These are phyloP conservation scores for Candida lessepsii DNA, from an alignment of 805 yeast species.

Conservation along the genomic window DNA sequence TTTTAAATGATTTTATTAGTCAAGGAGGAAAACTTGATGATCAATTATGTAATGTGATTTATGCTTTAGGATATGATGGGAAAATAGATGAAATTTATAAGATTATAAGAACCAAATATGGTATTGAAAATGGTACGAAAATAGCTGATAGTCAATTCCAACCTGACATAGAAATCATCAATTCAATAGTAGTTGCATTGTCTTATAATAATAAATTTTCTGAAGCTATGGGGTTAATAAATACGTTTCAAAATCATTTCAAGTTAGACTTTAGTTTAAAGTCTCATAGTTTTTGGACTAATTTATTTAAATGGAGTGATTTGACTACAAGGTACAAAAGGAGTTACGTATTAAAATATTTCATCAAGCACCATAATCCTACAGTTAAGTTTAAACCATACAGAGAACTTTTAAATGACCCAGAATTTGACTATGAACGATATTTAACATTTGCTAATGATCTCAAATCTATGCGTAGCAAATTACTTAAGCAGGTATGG, in stretches of 20 bases:
- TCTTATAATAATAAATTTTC: constrained; percentile 32
- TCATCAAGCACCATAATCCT: constrained; percentile 19
- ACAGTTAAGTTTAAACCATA: constrained; percentile 13
- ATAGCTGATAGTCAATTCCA: constrained; percentile 6
- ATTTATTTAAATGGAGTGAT: constrained; percentile 38
- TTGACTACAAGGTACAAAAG: constrained; percentile 30
- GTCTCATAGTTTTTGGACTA: constrained; percentile 35
- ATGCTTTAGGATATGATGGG: constrained; percentile 30
- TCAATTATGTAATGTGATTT: constrained; percentile 29
- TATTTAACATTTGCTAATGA: constrained; percentile 27
- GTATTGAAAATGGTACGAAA: constrained; percentile 27
- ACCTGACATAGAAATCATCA: constrained; percentile 26
- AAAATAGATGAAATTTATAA: constrained; percentile 20
- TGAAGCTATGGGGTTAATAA: constrained; percentile 33
- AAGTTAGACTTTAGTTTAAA: constrained; percentile 18
- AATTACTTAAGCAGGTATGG: constrained; percentile 34
- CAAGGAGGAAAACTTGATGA: constrained; percentile 16
- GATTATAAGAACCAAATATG: constrained; percentile 31
- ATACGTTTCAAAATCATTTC: constrained; percentile 34
- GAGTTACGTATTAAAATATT: constrained; percentile 26
- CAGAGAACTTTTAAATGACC: constrained; percentile 29
- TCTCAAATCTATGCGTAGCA: constrained; percentile 25
- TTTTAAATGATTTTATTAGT: constrained; percentile 10
- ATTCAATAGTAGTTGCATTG: constrained; percentile 31
- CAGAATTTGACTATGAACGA: constrained; percentile 39